phyloP scores from a whole-genome alignment of 2,329 filamentous ascomycete genomes.

The Hypoxylon sp. region DNA sequence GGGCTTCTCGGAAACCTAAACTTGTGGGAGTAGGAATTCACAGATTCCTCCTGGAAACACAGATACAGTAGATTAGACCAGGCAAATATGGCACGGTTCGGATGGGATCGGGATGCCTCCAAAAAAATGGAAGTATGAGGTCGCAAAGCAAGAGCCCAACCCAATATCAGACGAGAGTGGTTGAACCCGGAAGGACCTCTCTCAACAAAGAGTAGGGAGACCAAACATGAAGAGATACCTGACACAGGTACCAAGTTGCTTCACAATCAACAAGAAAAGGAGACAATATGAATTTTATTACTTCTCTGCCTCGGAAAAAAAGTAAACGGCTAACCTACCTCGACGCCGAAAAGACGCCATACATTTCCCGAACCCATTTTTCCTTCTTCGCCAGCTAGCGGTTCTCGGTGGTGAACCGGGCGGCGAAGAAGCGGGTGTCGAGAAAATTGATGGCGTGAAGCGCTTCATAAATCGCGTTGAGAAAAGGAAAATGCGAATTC shows the following conservation, averaged over 20 bases:
- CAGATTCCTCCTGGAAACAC: conserved; percentile 32
- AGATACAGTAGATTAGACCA: conserved; percentile 41
- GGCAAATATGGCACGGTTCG: conserved; percentile 23
- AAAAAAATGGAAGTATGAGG: conserved; percentile 20
- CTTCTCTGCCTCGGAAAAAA: conserved; percentile 16
- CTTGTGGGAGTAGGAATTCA: conserved; percentile 35
- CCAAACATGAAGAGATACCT: conserved; percentile 23
- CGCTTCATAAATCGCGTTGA: conserved; percentile 33
- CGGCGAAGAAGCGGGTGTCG: conserved; percentile 45
- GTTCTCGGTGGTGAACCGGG: conserved; percentile 43
- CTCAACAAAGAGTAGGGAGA: conserved; percentile 10
- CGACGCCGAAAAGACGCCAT: conserved; percentile 49
- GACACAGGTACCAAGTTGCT: conserved; percentile 17
- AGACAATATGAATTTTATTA: conserved; percentile 30
- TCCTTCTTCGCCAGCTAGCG: conserved; percentile 40
- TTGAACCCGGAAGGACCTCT: conserved; percentile 11
- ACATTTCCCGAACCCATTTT: conserved; percentile 47
- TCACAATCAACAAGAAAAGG: conserved; percentile 32
- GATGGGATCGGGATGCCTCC: conserved; percentile 13
- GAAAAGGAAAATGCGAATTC: conserved; percentile 41
- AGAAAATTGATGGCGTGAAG: conserved; percentile 40
- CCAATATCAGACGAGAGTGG: conserved; percentile 19
- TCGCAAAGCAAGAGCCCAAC: conserved; percentile 27
- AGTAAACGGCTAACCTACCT: conserved; percentile 42
- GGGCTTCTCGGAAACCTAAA: conserved; percentile 33